Evolutionary conservation across 106 monocot species (phyloP).

Genomic region (Iris macrosiphon): DNA sequence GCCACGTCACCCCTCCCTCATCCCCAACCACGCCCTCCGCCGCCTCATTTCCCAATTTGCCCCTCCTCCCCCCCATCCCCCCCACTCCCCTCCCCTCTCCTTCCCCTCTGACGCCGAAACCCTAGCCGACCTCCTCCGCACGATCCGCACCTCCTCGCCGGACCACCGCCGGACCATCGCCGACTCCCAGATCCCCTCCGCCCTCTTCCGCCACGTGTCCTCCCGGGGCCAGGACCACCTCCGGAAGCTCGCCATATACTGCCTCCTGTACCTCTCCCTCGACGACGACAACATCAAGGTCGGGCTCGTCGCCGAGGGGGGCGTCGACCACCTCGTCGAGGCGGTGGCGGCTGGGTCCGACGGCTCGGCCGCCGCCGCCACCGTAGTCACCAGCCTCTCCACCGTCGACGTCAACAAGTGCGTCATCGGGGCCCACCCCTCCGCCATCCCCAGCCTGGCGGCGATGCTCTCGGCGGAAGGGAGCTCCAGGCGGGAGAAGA

Average conservation of each 20-base stretch:
- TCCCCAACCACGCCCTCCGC: conserved; percentile 70
- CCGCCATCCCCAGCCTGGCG: conserved; percentile 29
- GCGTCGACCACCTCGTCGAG: conserved; percentile 20
- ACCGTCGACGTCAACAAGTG: conserved; percentile 64
- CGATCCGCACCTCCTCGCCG: conserved; percentile 8
- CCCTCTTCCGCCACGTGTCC: conserved; percentile 25
- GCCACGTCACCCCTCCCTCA: conserved; percentile 26
- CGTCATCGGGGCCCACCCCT: conserved; percentile 49
- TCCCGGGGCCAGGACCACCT: conserved; percentile 11
- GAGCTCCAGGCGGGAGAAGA: conserved; percentile 21
- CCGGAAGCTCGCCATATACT: conserved; percentile 30
- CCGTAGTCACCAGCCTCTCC: conserved; percentile 51
- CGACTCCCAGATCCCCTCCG: conserved; percentile 15
- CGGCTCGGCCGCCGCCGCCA: conserved; percentile 37
- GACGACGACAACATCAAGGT: conserved; percentile 54
- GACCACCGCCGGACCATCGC: conserved; percentile 16
- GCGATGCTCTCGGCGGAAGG: conserved; percentile 23
- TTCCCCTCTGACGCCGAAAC: conserved; percentile 3
- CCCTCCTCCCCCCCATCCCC: neutral
- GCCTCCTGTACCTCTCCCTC: conserved; percentile 50
- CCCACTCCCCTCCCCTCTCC: neutral
- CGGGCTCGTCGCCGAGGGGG: conserved; percentile 62
- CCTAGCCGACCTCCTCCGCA: conserved; percentile 19
- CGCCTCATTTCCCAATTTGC: conserved; percentile 46
- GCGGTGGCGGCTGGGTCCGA: conserved; percentile 7